Conservation (phyloP, 1,284 basidiomycete genomes). For the Sanguinoderma infundibulare region DNA sequence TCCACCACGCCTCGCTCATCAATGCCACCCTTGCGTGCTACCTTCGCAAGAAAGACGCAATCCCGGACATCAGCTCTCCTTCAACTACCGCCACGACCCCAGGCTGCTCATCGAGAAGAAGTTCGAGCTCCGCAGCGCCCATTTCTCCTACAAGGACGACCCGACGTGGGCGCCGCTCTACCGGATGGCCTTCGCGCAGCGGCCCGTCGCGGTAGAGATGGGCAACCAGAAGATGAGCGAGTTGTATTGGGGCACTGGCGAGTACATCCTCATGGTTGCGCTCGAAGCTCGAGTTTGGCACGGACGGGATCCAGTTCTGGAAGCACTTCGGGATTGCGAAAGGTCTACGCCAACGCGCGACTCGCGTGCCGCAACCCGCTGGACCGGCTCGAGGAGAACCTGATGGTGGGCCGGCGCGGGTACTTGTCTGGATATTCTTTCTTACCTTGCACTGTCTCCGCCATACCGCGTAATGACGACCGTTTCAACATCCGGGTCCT, state of each 20-base stretch:
- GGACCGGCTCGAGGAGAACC: slow-evolving; percentile 4
- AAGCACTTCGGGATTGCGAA: slow-evolving; percentile 15
- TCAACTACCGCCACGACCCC: no score
- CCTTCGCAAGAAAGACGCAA: no score
- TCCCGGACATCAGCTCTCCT: no score
- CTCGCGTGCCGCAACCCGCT: not conserved
- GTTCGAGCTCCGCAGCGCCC: no score
- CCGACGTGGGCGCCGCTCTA: not conserved
- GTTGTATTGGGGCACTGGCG: slow-evolving; percentile 3
- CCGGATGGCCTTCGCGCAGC: not conserved
- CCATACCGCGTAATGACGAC: no score
- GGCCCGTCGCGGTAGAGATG: not conserved
- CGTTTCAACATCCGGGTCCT: no score
- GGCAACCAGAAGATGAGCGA: no score
- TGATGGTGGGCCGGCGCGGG: slow-evolving; percentile 3
- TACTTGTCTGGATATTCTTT: no score
- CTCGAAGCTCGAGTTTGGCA: not conserved
- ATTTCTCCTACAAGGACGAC: not conserved
- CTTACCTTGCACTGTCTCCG: no score
- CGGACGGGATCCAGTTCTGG: slow-evolving; percentile 9
- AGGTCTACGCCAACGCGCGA: not conserved
- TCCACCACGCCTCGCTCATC: no score
- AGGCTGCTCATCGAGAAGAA: no score
- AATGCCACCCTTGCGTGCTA: no score
- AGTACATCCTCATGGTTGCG: slow-evolving; percentile 9